Percentiles rank a stretch among this genome's conserved stretches.
These are phyloP conservation scores for Brassica carinata DNA, from an alignment of 345 rosid genomes.

Conservation along the genomic window DNA sequence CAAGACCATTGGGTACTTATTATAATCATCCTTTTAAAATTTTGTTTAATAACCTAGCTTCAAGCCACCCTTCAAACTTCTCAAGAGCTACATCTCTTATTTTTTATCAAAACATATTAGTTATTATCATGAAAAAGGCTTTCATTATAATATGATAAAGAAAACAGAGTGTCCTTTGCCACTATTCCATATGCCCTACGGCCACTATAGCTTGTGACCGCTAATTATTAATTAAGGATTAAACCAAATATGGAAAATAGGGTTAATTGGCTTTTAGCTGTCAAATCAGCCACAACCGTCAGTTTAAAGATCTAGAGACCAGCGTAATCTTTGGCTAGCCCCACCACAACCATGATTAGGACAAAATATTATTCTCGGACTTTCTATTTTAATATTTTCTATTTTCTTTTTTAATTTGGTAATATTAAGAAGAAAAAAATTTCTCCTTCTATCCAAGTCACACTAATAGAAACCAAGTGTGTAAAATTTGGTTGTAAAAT, in stretches of 20 bases:
- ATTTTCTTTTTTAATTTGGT: not conserved
- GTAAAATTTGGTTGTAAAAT: too few species aligned
- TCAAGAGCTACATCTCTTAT: constrained; percentile 29
- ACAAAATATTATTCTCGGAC: constrained; percentile 7
- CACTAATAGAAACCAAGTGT: too few species aligned
- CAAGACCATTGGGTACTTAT: constrained; percentile 38
- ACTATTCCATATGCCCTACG: constrained; percentile 29
- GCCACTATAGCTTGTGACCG: constrained; percentile 35
- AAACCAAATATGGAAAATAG: constrained; percentile 34
- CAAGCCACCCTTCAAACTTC: constrained; percentile 33
- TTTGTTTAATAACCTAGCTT: not conserved
- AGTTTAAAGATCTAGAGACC: constrained; percentile 43
- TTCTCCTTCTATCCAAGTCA: too few species aligned
- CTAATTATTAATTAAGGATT: constrained; percentile 31
- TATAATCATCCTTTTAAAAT: not conserved
- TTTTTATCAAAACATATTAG: not conserved
- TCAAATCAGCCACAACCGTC: constrained; percentile 40
- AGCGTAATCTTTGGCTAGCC: constrained; percentile 38
- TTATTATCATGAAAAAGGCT: not conserved
- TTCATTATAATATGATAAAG: constrained; percentile 7
- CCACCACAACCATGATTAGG: constrained; percentile 33
- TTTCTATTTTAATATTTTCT: constrained; percentile 2
- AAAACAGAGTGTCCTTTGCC: constrained; percentile 33
- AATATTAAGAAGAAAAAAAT: too few species aligned
- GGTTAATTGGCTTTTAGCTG: constrained; percentile 39